Evolutionary conservation across 441 rosid genomes (phyloP).

Genomic region (Erodium moschatum): DNA sequence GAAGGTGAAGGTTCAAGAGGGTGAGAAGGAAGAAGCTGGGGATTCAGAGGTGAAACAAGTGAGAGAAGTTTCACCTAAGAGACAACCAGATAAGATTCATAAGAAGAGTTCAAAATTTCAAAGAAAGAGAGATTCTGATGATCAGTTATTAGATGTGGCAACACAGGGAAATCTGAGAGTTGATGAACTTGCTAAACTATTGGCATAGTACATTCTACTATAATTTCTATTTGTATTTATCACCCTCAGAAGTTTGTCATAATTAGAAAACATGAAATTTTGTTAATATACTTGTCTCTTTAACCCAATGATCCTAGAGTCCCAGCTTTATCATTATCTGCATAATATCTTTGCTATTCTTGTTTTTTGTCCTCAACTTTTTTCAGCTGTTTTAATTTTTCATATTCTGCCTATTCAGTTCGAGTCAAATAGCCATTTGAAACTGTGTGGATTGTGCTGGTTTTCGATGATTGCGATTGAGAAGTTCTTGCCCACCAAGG

Average conservation of each 20-base stretch:
- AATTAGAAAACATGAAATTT: slow-evolving; percentile 1
- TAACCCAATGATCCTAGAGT: background rate
- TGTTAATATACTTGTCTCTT: background rate
- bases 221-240: slow-evolving; percentile 1
- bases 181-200: slow-evolving; percentile 78
- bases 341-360: background rate
- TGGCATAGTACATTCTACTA: slow-evolving; percentile 29
- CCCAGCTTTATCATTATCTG: background rate
- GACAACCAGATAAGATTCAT: slow-evolving; percentile 18
- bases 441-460: background rate
- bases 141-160: slow-evolving; percentile 24
- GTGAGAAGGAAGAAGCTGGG: slow-evolving; percentile 33
- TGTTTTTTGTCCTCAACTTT: background rate
- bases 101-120: slow-evolving; percentile 11
- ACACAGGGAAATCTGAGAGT: slow-evolving; percentile 51
- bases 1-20: slow-evolving; percentile 27
- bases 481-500: background rate
- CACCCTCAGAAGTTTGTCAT: background rate
- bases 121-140: slow-evolving; percentile 22
- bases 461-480: background rate
- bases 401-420: background rate
- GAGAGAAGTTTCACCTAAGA: slow-evolving; percentile 10
- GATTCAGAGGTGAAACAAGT: slow-evolving; percentile 24
- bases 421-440: background rate
- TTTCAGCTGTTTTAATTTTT: background rate